Conservation (phyloP, 2,329 filamentous ascomycete genomes). For the Aspergillus persii region DNA sequence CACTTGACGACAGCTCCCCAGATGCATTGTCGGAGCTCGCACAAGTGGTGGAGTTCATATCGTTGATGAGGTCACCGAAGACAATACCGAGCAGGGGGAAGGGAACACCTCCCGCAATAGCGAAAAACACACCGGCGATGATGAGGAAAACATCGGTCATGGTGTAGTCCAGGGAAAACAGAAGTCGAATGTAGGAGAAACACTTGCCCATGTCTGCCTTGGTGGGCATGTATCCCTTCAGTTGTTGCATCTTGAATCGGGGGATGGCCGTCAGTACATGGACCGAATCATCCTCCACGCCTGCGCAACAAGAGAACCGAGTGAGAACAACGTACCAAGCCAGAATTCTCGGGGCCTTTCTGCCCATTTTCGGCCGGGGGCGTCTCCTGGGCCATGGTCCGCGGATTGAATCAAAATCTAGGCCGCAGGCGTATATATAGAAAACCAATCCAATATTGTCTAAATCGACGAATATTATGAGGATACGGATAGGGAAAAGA, state of each 20-base stretch:
- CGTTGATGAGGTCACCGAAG: slow-evolving; percentile 41
- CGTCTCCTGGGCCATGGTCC: slow-evolving; percentile 6
- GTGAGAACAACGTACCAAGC: background rate
- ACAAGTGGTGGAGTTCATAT: slow-evolving; percentile 35
- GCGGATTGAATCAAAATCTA: background rate
- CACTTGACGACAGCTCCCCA: slow-evolving; percentile 14
- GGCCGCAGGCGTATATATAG: background rate
- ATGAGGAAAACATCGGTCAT: slow-evolving; percentile 28
- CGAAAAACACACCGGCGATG: slow-evolving; percentile 27
- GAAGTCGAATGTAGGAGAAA: slow-evolving; percentile 24
- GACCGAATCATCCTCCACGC: background rate
- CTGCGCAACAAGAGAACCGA: too few species aligned
- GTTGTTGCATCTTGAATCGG: slow-evolving; percentile 5
- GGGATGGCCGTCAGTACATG: background rate
- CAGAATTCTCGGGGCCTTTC: slow-evolving; percentile 1
- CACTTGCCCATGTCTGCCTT: slow-evolving; percentile 17
- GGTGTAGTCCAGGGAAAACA: slow-evolving; percentile 29
- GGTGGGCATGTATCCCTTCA: slow-evolving; percentile 19
- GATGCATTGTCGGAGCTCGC: slow-evolving; percentile 9
- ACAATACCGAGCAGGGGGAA: slow-evolving; percentile 41
- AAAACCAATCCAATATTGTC: background rate
- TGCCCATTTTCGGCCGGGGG: background rate
- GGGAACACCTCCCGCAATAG: slow-evolving; percentile 38
- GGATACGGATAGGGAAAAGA: background rate
- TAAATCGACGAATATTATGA: background rate